Evolutionary conservation across 768 basidiomycete species (phyloP).

Genomic region (Boletus reticuloceps): DNA sequence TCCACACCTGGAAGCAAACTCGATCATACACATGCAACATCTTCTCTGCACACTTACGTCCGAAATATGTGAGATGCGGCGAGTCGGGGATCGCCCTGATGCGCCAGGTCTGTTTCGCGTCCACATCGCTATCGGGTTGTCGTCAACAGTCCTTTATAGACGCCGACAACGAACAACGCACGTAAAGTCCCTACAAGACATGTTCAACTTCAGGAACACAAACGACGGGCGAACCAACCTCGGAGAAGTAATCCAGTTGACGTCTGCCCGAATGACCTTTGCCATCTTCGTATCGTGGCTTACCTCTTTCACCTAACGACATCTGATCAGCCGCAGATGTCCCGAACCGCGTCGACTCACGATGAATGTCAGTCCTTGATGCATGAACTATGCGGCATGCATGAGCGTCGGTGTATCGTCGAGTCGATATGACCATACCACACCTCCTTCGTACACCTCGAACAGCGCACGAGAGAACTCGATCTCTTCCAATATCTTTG

Average conservation of each 20-base stretch:
- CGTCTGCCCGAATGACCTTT: slow-evolving; percentile 66
- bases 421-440: slow-evolving; percentile 43
- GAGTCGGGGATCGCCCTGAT: slow-evolving; percentile 63
- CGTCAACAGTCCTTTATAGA: neutral
- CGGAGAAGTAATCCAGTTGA: slow-evolving; percentile 80
- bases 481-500: slow-evolving; percentile 69
- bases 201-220: neutral
- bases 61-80: slow-evolving; percentile 62
- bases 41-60: slow-evolving; percentile 46
- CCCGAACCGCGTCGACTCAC: slow-evolving; percentile 38
- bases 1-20: slow-evolving; percentile 47
- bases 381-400: slow-evolving; percentile 60
- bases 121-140: slow-evolving; percentile 54
- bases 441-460: slow-evolving; percentile 86
- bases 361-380: slow-evolving; percentile 80
- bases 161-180: slow-evolving; percentile 31
- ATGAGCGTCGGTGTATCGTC: slow-evolving; percentile 1
- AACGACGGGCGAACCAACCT: slow-evolving; percentile 37
- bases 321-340: slow-evolving; percentile 1
- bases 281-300: slow-evolving; percentile 77
- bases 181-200: slow-evolving; percentile 65
- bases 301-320: slow-evolving; percentile 67
- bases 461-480: slow-evolving; percentile 83
- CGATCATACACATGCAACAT: neutral
- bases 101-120: slow-evolving; percentile 73